Base-by-base conservation (phyloP, 2,329 filamentous ascomycete genomes). In the Aaosphaeria arxii region DNA sequence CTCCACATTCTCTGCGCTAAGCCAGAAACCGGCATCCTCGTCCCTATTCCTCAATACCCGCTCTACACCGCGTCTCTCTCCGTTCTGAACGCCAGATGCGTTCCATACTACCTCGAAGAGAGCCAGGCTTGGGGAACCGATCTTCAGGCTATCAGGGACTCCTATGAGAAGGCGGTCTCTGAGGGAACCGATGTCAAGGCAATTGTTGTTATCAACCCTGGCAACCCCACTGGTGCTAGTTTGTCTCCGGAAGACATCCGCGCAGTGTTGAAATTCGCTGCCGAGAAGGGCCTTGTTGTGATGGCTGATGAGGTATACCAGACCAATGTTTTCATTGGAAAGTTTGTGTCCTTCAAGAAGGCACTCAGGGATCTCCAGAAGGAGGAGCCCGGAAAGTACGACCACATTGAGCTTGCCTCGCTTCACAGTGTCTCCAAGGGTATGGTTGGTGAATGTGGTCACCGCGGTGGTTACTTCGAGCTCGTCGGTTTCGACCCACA, bases 281-380 rank as follows among this genome's bases (percentile, higher is more conserved):
- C 85, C 30, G 80, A 91, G 70, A 84, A 96, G 78, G 84, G 86
- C 60, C 81, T 99, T 29, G 91, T 97, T 47, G 79, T 97, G 56
- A 83, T 99, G 63, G 94, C 94, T 45, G 94, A 99, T 66, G 94
- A 99, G 74, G 94, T 99, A 35, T 99, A 99, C 82, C 94, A 99
- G 76, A 97, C 94, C 67, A 99, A 99, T 73, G 88, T 99, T 61
- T 99, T 99, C 75, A 77, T 88, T 53, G 94, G 94, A 71, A 81
- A 92, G 70, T 99, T 99, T 78, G 84, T 89, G 75, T 95, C 89
- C 64, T 97, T 99, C 86, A 97, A 97, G 78, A 85, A 88, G 62
- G 85, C 87, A 38, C 82, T 99, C 44, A 84, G 91, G 54, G 80
- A 87, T 59, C 76, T 97, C 63, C 92, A 97, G 72, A 78, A 86